Base-by-base conservation (phyloP, 2,329 filamentous ascomycete genomes). In the Colletotrichum tropicale region DNA sequence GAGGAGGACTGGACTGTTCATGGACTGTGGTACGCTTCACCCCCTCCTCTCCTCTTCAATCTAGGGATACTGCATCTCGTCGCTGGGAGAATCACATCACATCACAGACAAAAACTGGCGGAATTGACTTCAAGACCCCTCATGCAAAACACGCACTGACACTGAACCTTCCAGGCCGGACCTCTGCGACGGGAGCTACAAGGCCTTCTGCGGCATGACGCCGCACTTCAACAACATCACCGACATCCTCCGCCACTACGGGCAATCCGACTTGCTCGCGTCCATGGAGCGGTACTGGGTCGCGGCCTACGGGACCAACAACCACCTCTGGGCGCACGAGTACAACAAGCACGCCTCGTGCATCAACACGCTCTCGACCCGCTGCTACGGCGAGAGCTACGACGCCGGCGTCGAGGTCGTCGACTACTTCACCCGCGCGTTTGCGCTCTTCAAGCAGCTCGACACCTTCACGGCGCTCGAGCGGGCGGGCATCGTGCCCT, bases 331-430 rank as follows among this genome's bases (percentile, higher is more conserved):
- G 93, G 88, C 91, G 79, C 92, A 94, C 83, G 93, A 95, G 81
- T 95, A 92, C 90, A 88, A 89, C 82, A 94, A 94, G 82, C 93
- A 95, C 82, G 93, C 91, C 36, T 94, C 93, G 15, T 95, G 93
- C 84, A 91, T 95, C 80, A 92, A 91, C 81, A 95, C 93, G 0
- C 89, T 95, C 61, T 85, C 92, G 4, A 89, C 92, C 0, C 80
- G 85, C 24, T 95, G 93, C 87, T 95, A 94, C 85, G 85, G 86
- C 48, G 84, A 89, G 71, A 89, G 90, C 80, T 85, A 87, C 81
- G 77, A 66, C 8, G 78, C 84, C 0, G 86, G 86, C n/a, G 30
- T 85, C 55, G 86, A 87, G 77, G 86, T 87, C 6, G 84, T 87
- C 28, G 86, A 88, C 81, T 88, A 87, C 82, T 87, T 87, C 76